Percentiles rank a stretch among this genome's conserved stretches.
Conservation (phyloP, 495 filamentous ascomycete species). For the Trichoderma orchidacearum region DNA sequence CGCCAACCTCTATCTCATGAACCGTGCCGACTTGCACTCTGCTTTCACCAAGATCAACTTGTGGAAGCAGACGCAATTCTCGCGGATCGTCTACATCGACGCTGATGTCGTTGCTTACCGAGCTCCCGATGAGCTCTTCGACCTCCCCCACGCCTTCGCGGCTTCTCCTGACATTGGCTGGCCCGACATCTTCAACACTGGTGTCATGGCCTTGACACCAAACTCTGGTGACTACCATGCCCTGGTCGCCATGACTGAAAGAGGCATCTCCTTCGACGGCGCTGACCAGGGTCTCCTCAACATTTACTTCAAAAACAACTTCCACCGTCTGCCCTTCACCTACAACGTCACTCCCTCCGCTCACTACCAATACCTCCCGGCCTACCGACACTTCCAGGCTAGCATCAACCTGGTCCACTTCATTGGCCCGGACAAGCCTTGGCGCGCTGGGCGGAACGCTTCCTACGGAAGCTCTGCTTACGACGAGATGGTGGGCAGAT, state of each 20-base stretch:
- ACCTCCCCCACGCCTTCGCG: conserved; percentile 61
- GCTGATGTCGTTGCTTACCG: conserved; percentile 76
- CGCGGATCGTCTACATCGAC: conserved; percentile 84
- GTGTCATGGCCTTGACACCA: conserved; percentile 81
- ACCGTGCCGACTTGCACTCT: conserved; percentile 74
- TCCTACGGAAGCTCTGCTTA: conserved; percentile 47
- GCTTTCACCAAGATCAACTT: conserved; percentile 94
- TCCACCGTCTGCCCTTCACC: conserved; percentile 79
- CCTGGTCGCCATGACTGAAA: conserved; percentile 65
- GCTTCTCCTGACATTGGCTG: conserved; percentile 94
- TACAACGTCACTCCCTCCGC: conserved; percentile 95
- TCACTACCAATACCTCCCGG: conserved; percentile 90
- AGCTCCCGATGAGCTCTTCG: conserved; percentile 86
- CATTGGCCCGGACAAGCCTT: conserved; percentile 85
- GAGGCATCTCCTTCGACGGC: conserved; percentile 89
- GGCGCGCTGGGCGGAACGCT: conserved; percentile 54
- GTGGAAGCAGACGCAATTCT: conserved; percentile 84
- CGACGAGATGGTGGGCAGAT: conserved; percentile 64
- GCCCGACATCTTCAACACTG: conserved; percentile 97
- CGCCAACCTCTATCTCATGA: conserved; percentile 82
- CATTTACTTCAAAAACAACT: conserved; percentile 72
- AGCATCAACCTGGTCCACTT: conserved; percentile 84
- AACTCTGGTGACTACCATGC: conserved; percentile 81
- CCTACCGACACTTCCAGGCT: conserved; percentile 83
- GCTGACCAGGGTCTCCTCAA: conserved; percentile 95